These are phyloP conservation scores for Termitomyces sp. DNA, from an alignment of 768 basidiomycete species.

Conservation along the genomic window DNA sequence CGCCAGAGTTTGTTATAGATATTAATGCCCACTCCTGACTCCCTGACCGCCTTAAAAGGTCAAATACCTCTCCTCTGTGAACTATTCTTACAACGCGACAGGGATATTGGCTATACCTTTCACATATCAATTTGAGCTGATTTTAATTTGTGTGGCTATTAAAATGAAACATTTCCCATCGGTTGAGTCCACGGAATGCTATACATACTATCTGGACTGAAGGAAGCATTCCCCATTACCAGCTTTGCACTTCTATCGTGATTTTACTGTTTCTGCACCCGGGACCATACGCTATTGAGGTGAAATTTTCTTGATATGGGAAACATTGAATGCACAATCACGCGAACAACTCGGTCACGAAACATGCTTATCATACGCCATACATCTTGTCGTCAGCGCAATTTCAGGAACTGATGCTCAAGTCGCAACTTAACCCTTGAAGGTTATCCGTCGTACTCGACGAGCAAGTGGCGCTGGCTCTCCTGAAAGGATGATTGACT, in stretches of 20 bases:
- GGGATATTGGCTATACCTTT: conserved; percentile 1
- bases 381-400: conserved; percentile 20
- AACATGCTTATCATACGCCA: conserved; percentile 15
- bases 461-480: conserved; percentile 19
- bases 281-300: conserved; percentile 17
- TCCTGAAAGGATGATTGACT: conserved; percentile 16
- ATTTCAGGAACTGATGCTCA: conserved; percentile 18
- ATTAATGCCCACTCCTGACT: neutral
- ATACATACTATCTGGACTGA: neutral
- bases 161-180: conserved; percentile 2
- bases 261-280: neutral
- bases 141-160: conserved; percentile 2
- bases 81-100: neutral
- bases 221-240: neutral
- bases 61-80: neutral
- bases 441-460: conserved; percentile 20
- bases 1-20: neutral
- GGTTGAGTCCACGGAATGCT: neutral
- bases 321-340: conserved; percentile 19
- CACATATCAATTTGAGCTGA: conserved; percentile 2
- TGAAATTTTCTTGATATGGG: conserved; percentile 20
- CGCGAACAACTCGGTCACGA: conserved; percentile 10
- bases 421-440: conserved; percentile 19
- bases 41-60: neutral
- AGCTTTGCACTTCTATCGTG: conserved; percentile 4